Percentiles rank a stretch among this genome's conserved stretches.
phyloP scores from a whole-genome alignment of 192 early-diverging fungal genomes.

The Coemansia sp. region DNA sequence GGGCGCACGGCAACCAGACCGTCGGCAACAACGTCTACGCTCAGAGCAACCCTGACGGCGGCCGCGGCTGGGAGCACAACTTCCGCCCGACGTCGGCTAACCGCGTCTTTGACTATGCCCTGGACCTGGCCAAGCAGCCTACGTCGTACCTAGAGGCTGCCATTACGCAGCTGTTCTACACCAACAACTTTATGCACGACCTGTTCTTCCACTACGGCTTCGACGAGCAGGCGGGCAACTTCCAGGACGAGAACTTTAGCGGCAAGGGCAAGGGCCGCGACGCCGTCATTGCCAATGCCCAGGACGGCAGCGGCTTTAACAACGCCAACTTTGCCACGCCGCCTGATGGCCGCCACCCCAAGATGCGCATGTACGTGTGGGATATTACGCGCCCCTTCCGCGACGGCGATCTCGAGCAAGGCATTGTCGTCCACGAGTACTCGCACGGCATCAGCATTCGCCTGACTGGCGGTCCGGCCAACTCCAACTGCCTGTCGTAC shows the following conservation, averaged over 20 bases:
- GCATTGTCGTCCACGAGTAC: conserved; percentile 94
- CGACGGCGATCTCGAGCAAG: conserved; percentile 89
- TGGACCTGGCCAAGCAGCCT: conserved; percentile 69
- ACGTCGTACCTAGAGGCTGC: conserved; percentile 75
- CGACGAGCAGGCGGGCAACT: conserved; percentile 89
- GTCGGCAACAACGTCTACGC: conserved; percentile 93
- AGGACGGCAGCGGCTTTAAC: conserved; percentile 88
- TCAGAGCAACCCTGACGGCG: conserved; percentile 84
- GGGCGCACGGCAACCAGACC: conserved; percentile 71
- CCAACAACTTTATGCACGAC: conserved; percentile 91
- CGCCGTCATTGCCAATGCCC: conserved; percentile 86
- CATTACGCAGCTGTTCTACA: conserved; percentile 90
- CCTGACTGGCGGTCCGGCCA: conserved; percentile 88
- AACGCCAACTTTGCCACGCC: conserved; percentile 97
- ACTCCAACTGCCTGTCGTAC: conserved; percentile 85
- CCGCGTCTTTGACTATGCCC: conserved; percentile 70
- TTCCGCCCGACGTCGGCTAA: conserved; percentile 57
- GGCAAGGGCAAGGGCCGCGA: conserved; percentile 77
- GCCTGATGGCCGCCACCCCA: conserved; percentile 80
- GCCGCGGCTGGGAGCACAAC: conserved; percentile 78
- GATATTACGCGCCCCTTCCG: conserved; percentile 68
- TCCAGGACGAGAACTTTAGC: conserved; percentile 87
- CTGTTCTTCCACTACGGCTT: conserved; percentile 89
- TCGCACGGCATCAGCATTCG: conserved; percentile 90
- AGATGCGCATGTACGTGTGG: conserved; percentile 97